phyloP scores from a whole-genome alignment of 2,329 filamentous ascomycete genomes.

The Aspergillus fijiensis region DNA sequence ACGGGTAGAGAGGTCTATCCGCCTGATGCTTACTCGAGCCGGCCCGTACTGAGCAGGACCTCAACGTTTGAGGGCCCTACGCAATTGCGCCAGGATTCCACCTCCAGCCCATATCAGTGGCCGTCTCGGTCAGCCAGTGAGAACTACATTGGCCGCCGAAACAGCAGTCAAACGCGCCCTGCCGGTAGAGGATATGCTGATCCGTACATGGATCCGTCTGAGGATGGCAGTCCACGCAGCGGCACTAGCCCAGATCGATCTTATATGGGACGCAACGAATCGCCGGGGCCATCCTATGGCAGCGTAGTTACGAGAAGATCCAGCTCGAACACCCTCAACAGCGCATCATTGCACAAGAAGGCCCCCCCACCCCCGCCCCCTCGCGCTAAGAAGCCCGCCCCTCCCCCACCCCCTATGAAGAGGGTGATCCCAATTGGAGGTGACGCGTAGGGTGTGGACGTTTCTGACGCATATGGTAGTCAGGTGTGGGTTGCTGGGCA shows the following conservation, averaged over 20 bases:
- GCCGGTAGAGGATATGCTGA: slow-evolving; percentile 43
- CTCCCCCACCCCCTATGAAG: slow-evolving; percentile 65
- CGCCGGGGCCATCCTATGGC: slow-evolving; percentile 55
- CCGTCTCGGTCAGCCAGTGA: slow-evolving; percentile 58
- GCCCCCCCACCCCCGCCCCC: slow-evolving; percentile 62
- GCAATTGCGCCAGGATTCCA: slow-evolving; percentile 53
- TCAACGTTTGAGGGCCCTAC: slow-evolving; percentile 61
- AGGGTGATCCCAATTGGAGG: slow-evolving; percentile 40
- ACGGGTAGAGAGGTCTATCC: slow-evolving; percentile 42
- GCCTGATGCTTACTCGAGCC: slow-evolving; percentile 43
- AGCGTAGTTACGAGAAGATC: slow-evolving; percentile 52
- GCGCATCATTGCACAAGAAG: slow-evolving; percentile 46
- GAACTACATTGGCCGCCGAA: slow-evolving; percentile 49
- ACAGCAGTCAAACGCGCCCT: slow-evolving; percentile 49
- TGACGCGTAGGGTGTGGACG: slow-evolving; percentile 19
- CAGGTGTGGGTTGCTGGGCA: not conserved
- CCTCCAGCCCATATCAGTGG: slow-evolving; percentile 47
- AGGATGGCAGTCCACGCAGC: slow-evolving; percentile 52
- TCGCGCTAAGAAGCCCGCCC: slow-evolving; percentile 64
- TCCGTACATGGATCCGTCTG: slow-evolving; percentile 50
- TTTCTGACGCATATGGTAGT: not conserved
- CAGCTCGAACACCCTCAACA: slow-evolving; percentile 49
- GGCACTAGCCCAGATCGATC: slow-evolving; percentile 50
- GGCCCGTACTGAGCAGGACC: slow-evolving; percentile 52
- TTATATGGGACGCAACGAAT: slow-evolving; percentile 52